Conservation (phyloP, 176 grass and related monocot genomes). For the Oryza rufipogon region DNA sequence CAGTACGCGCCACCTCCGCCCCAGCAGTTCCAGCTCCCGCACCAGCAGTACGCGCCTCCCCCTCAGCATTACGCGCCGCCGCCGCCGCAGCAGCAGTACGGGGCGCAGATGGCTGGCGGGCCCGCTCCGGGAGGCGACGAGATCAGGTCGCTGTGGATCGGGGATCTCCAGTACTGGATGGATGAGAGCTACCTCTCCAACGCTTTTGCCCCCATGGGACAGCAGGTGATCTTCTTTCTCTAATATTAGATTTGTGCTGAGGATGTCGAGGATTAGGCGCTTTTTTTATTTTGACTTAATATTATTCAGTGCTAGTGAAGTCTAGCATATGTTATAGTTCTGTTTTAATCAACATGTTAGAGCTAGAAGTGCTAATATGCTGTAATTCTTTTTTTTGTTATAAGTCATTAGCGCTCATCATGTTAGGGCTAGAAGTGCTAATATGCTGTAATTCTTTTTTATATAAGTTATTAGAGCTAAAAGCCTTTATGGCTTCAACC, state of each 20-base stretch:
- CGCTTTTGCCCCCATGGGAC: slow-evolving; percentile 55
- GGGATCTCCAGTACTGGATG: slow-evolving; percentile 95
- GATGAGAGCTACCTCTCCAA: slow-evolving; percentile 71
- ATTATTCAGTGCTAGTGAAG: not conserved
- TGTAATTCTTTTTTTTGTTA: not conserved
- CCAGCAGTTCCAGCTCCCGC: slow-evolving; percentile 37
- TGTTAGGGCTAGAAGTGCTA: no score
- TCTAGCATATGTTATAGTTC: not conserved
- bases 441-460: no score
- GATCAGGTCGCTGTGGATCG: slow-evolving; percentile 84
- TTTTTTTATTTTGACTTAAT: no score
- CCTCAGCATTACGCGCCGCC: slow-evolving; percentile 45
- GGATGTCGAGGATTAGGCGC: not conserved
- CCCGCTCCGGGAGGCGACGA: slow-evolving; percentile 44
- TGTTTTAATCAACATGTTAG: no score
- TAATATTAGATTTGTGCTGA: not conserved
- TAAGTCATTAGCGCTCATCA: no score
- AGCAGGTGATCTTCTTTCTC: slow-evolving; percentile 46
- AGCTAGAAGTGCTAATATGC: not conserved
- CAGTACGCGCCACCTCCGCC: slow-evolving; percentile 41
- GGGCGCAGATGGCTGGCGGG: slow-evolving; percentile 25
- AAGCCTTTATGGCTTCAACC: no score
- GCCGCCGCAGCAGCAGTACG: slow-evolving; percentile 41
- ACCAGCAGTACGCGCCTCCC: slow-evolving; percentile 47
- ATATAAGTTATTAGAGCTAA: no score